Conservation (phyloP, 2,329 filamentous ascomycete species). For the Pseudophaeomoniella oleicola region DNA sequence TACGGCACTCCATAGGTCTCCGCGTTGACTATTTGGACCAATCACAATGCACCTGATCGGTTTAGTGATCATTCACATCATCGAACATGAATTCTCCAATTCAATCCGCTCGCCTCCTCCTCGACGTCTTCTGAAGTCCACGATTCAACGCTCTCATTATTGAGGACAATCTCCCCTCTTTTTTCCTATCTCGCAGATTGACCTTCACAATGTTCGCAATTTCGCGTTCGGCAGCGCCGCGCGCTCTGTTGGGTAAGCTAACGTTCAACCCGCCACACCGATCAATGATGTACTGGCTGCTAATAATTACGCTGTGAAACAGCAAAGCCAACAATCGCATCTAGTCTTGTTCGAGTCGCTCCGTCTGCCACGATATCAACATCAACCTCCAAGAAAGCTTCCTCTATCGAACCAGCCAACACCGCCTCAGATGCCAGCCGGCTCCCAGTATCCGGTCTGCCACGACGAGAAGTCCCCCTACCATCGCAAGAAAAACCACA, state of each 20-base stretch:
- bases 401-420: slow-evolving; percentile 24
- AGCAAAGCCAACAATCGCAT: slow-evolving; percentile 14
- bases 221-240: slow-evolving; percentile 35
- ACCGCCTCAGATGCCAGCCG: slow-evolving; percentile 14
- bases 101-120: background rate
- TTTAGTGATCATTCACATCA: slow-evolving; percentile 1
- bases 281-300: slow-evolving; percentile 3
- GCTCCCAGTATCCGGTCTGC: slow-evolving; percentile 22
- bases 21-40: background rate
- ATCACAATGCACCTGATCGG: slow-evolving; percentile 1
- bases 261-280: slow-evolving; percentile 1
- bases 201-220: slow-evolving; percentile 32
- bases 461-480: slow-evolving; percentile 31
- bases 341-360: slow-evolving; percentile 19
- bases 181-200: slow-evolving; percentile 4
- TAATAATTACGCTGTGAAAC: slow-evolving; percentile 1
- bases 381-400: slow-evolving; percentile 25
- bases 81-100: background rate
- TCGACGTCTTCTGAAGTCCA: background rate
- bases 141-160: background rate
- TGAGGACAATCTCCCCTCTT: background rate
- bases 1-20: no score
- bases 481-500: slow-evolving; percentile 35
- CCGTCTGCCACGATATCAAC: slow-evolving; percentile 25
- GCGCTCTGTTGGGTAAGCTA: slow-evolving; percentile 40